Conservation (phyloP, 306 rosid species). For the Fagus crenata region DNA sequence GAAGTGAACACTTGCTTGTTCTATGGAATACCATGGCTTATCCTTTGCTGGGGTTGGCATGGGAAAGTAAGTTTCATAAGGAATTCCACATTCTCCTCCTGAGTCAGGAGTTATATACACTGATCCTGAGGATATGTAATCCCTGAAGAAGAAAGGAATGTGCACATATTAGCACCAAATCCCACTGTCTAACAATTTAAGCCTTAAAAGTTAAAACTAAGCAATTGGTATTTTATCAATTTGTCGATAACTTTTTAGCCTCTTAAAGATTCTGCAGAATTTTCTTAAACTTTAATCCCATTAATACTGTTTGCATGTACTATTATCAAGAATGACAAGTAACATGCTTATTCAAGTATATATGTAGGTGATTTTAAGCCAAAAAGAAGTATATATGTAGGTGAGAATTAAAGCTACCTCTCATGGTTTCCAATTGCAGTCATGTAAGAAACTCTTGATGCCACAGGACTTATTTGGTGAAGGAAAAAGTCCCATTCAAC, state of each 20-base stretch:
- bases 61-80: slow-evolving; percentile 79
- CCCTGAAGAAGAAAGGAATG: slow-evolving; percentile 39
- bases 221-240: no score
- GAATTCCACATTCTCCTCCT: slow-evolving; percentile 94
- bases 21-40: slow-evolving; percentile 91
- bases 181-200: no score
- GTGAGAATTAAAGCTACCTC: slow-evolving; percentile 48
- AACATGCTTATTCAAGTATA: neutral
- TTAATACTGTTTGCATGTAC: neutral
- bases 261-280: no score
- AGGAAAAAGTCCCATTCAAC: slow-evolving; percentile 91
- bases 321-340: neutral
- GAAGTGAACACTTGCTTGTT: slow-evolving; percentile 76
- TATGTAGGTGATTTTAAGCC: no score
- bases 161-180: no score
- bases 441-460: slow-evolving; percentile 79
- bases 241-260: no score
- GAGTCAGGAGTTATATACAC: slow-evolving; percentile 65
- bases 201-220: no score
- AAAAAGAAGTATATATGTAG: no score
- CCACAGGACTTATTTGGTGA: slow-evolving; percentile 55
- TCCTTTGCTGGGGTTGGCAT: slow-evolving; percentile 80
- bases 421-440: slow-evolving; percentile 92
- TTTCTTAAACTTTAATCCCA: neutral
- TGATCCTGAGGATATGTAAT: slow-evolving; percentile 59